phyloP scores from a whole-genome alignment of 257 asterid species.

The Echium plantagineum region DNA sequence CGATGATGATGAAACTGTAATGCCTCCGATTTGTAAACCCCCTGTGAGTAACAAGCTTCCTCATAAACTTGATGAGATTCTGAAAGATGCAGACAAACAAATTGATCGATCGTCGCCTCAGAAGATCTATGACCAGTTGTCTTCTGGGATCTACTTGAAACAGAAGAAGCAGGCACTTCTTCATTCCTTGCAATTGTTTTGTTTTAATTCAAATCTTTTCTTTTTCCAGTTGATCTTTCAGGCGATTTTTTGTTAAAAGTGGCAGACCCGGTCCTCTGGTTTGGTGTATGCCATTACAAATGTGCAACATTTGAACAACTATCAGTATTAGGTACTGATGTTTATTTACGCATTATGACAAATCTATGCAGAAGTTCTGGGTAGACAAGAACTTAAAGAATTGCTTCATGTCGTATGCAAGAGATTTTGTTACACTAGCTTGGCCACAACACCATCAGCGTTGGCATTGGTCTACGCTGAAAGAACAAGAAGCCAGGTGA shows the following conservation, averaged over 20 bases:
- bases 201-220: too few species aligned
- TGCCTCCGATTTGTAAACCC: conserved; percentile 9
- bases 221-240: too few species aligned
- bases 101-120: conserved; percentile 38
- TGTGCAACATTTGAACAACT: too few species aligned
- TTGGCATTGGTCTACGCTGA: conserved; percentile 42
- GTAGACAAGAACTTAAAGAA: conserved; percentile 44
- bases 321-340: too few species aligned
- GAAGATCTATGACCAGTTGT: conserved; percentile 44
- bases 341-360: too few species aligned
- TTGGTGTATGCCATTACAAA: too few species aligned
- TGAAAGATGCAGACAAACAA: conserved; percentile 45
- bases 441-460: too few species aligned
- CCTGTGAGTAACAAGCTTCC: conserved; percentile 22
- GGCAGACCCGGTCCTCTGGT: too few species aligned
- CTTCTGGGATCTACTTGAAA: conserved; percentile 48
- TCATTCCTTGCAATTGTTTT: too few species aligned
- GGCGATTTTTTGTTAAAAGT: too few species aligned
- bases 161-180: conserved; percentile 49
- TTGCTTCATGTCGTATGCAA: conserved; percentile 62
- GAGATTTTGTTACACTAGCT: too few species aligned
- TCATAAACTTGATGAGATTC: conserved; percentile 41
- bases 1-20: too few species aligned
- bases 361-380: conserved; percentile 58
- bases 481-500: conserved; percentile 43